Evolutionary conservation across 2,329 filamentous ascomycete genomes (phyloP).

Genomic region (Sarocladiaceae sp.): DNA sequence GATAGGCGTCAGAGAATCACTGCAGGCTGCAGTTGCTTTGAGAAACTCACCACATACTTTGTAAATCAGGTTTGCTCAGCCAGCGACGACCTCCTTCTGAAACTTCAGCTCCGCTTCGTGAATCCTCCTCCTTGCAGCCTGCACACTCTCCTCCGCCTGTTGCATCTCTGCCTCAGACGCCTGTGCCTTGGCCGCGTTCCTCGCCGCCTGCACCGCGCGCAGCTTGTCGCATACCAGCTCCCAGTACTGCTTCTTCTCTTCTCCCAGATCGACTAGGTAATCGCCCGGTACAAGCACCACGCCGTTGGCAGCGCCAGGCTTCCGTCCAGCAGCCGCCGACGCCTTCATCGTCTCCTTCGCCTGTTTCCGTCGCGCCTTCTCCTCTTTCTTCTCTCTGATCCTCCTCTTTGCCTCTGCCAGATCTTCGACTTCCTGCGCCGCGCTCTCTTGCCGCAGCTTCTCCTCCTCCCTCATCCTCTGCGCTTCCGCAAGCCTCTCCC

Average conservation of each 20-base stretch:
- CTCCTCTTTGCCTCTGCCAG: conserved; percentile 29
- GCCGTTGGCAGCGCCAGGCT: conserved; percentile 25
- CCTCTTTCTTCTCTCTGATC: conserved; percentile 34
- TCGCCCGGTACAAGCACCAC: conserved; percentile 29
- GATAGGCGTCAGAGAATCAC: too few relatives aligned
- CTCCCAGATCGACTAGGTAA: conserved; percentile 23
- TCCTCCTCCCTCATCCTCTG: conserved; percentile 32
- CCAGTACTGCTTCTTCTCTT: conserved; percentile 29
- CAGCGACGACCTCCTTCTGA: conserved; percentile 21
- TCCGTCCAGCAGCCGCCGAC: conserved; percentile 14
- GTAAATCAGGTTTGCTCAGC: conserved; percentile 12
- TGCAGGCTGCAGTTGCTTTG: too few relatives aligned
- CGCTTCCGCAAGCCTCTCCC: conserved; percentile 28
- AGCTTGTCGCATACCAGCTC: conserved; percentile 35
- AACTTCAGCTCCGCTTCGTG: conserved; percentile 31
- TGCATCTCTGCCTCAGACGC: conserved; percentile 20
- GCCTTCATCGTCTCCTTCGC: conserved; percentile 28
- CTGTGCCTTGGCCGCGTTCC: conserved; percentile 23
- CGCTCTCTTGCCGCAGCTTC: conserved; percentile 25
- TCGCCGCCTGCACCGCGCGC: conserved; percentile 29
- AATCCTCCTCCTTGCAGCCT: conserved; percentile 26
- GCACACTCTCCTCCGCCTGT: conserved; percentile 22
- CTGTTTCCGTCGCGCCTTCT: conserved; percentile 30
- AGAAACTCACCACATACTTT: too few relatives aligned
- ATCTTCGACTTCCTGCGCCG: conserved; percentile 32